phyloP scores from a whole-genome alignment of 257 asterid species.

The Solanum virginianum region DNA sequence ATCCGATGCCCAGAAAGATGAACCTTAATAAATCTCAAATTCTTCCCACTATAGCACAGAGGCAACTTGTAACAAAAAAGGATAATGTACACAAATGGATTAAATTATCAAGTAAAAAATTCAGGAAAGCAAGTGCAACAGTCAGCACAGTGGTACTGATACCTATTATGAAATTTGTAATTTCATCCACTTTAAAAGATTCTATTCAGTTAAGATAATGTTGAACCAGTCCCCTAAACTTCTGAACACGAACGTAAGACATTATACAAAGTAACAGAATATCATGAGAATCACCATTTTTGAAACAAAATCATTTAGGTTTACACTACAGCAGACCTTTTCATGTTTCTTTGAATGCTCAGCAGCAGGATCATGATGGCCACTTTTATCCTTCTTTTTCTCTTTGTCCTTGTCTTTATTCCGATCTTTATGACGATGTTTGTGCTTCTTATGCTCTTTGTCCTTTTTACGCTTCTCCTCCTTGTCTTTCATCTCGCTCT shows the following conservation, averaged over 20 bases:
- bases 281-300: background rate
- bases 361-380: conserved; percentile 75
- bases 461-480: conserved; percentile 88
- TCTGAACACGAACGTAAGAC: background rate
- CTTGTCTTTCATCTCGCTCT: conserved; percentile 75
- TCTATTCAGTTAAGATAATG: background rate
- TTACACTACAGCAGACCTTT: conserved; percentile 35
- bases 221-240: background rate
- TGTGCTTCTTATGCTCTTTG: conserved; percentile 89
- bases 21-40: background rate
- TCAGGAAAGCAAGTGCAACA: background rate
- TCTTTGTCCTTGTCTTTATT: conserved; percentile 95
- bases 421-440: conserved; percentile 93
- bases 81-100: background rate
- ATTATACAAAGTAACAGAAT: background rate
- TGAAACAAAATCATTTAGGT: conserved; percentile 6
- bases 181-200: background rate
- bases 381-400: conserved; percentile 71
- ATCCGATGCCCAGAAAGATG: background rate
- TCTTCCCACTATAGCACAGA: background rate
- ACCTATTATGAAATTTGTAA: background rate
- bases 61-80: background rate
- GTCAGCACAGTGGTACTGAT: background rate
- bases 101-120: background rate
- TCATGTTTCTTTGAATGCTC: conserved; percentile 75